These are phyloP conservation scores for Lactifluus hygrophoroides DNA, from an alignment of 768 basidiomycete genomes.

Conservation along the genomic window DNA sequence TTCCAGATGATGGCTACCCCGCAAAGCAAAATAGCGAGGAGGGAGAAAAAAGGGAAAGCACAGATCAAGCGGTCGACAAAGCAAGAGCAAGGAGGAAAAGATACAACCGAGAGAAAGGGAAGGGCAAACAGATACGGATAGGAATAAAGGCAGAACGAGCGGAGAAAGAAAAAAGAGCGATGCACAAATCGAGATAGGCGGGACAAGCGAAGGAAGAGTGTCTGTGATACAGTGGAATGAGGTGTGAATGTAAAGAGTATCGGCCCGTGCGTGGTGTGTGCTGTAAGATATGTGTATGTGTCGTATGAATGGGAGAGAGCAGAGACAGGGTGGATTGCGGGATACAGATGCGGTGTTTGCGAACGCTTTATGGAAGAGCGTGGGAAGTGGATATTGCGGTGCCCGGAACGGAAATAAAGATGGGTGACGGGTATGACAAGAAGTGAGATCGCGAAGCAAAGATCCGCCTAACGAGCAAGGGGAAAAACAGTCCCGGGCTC, in stretches of 20 bases:
- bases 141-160: constrained; percentile 4
- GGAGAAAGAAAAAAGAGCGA: constrained; percentile 4
- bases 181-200: constrained; percentile 11
- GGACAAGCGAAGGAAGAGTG: neutral
- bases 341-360: constrained; percentile 10
- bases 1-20: constrained; percentile 6
- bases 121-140: neutral
- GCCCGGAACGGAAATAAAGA: constrained; percentile 5
- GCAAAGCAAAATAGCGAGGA: neutral
- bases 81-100: neutral
- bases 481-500: neutral
- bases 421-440: neutral
- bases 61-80: constrained; percentile 8
- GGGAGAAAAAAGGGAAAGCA: neutral
- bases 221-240: constrained; percentile 10
- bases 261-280: constrained; percentile 8
- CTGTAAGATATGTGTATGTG: constrained; percentile 7
- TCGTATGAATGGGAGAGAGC: neutral
- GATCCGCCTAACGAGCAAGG: neutral
- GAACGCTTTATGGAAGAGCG: neutral
- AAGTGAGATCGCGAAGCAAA: neutral
- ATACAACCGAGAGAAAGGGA: neutral
- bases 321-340: neutral
- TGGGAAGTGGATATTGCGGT: constrained; percentile 4
- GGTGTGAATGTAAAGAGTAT: constrained; percentile 5